Conservation (phyloP, 164 flowering plant genomes). For the Amborella trichopoda region DNA sequence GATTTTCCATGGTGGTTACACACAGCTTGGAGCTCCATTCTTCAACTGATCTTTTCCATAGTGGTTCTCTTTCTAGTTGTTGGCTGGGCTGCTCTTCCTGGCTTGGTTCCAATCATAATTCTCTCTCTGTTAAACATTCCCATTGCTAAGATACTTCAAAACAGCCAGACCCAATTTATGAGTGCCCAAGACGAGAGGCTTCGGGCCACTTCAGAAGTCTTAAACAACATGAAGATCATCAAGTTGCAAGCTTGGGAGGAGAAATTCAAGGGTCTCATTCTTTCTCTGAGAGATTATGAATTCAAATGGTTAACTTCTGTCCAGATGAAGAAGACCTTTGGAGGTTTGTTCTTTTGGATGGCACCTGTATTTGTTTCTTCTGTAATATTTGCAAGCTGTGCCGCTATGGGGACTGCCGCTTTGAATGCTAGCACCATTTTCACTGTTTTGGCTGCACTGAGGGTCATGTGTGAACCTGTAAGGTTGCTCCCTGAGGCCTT, state of each 20-base stretch:
- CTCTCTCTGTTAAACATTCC: conserved; percentile 61
- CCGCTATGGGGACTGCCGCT: conserved; percentile 31
- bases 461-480: conserved; percentile 67
- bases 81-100: conserved; percentile 58
- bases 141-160: conserved; percentile 46
- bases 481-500: conserved; percentile 64
- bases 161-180: conserved; percentile 48
- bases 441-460: conserved; percentile 55
- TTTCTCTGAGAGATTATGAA: conserved; percentile 41
- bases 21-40: conserved; percentile 26
- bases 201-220: conserved; percentile 61
- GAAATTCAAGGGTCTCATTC: conserved; percentile 40
- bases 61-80: conserved; percentile 39
- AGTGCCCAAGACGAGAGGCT: conserved; percentile 59
- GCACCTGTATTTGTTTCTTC: conserved; percentile 68
- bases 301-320: conserved; percentile 50
- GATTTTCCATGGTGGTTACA: conserved; percentile 78
- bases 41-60: conserved; percentile 45
- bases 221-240: conserved; percentile 76
- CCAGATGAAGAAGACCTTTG: conserved; percentile 29
- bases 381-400: conserved; percentile 45
- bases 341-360: conserved; percentile 58
- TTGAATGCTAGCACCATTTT: conserved; percentile 70
- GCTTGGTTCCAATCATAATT: conserved; percentile 43
- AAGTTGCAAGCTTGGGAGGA: conserved; percentile 94